Evolutionary conservation across 164 flowering plant species (phyloP), one percentile per base, ranked within the genome.

Genomic region (Dillenia suffruticosa): DNA sequence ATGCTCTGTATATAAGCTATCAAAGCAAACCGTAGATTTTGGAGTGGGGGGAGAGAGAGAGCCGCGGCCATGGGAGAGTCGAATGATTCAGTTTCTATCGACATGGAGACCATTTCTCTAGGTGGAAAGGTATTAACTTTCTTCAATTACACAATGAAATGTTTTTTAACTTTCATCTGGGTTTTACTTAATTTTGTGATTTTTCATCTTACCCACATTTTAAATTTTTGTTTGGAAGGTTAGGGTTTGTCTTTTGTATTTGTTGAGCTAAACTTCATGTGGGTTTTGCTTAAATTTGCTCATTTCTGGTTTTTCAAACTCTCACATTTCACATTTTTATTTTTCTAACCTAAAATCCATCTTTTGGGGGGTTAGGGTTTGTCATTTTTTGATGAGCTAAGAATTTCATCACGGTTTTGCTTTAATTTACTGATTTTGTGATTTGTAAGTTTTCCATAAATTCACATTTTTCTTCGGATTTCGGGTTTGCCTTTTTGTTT

Each of bases 71-170:
- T 84, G 91, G 80, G 67, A 3, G 88, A 81, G 8, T 83, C 87
- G 0, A 81, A 70, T 60, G 87, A 79, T 61, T 79, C 83, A 60
- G 81, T 87, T 70, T 78, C 88, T 45, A 58, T 90, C 43, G 85
- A 87, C 63, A 74, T 84, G 77, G 96, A 87, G 64, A 84, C 76
- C 65, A 82, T 84, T 79, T 81, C 82, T 68, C 91, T 87, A 16
- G 86, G 88, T 47, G 93, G 96, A 70, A 79, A 90, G 90, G 96
- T 32, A 32, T 87, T 44, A 44, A 65, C 1, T 56, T 49, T 51
- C 55, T 32, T 32, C 9, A 52, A 52, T 6, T 19, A 7, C 9
- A 2, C 22, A 15, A 52, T 32, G 40, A 32, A 32, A 32, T 32
- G 40, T 5, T 32, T 0, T 32, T 32, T 4, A 32, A 32, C 40